Conservation (phyloP, 2,329 filamentous ascomycete genomes). For the Ophiostoma sp. region DNA sequence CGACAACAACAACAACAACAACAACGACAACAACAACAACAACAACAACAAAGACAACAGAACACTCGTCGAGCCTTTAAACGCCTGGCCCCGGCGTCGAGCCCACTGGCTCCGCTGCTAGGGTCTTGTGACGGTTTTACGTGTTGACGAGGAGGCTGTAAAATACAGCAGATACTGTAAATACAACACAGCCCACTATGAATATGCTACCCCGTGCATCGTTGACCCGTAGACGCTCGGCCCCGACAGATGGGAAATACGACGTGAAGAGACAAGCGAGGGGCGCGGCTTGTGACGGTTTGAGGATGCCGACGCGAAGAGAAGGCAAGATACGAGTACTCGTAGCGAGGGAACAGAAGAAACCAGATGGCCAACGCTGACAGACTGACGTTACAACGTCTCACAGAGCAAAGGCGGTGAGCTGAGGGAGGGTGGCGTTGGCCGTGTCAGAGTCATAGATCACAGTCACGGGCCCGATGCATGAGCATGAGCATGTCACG, state of each 20-base stretch:
- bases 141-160: not conserved
- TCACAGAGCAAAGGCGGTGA: not conserved
- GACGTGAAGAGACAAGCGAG: not conserved
- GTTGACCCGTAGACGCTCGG: not conserved
- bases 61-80: too few species aligned
- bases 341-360: too few species aligned
- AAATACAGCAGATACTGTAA: not conserved
- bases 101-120: not conserved
- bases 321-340: too few species aligned
- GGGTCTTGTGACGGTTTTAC: not conserved
- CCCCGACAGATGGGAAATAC: not conserved
- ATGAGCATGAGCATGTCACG: too few species aligned
- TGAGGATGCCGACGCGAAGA: not conserved
- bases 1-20: too few species aligned
- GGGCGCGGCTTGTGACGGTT: not conserved
- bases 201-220: not conserved
- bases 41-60: too few species aligned
- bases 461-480: too few species aligned
- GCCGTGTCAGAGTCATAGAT: not conserved
- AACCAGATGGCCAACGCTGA: not conserved
- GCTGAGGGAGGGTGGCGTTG: constrained; percentile 10
- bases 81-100: constrained; percentile 2
- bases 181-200: not conserved
- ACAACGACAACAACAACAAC: too few species aligned
- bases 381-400: not conserved